Percentiles rank a stretch among this genome's conserved stretches.
Evolutionary conservation across 148 eudicot genomes (phyloP).

Genomic region (Dysphania ambrosioides): DNA sequence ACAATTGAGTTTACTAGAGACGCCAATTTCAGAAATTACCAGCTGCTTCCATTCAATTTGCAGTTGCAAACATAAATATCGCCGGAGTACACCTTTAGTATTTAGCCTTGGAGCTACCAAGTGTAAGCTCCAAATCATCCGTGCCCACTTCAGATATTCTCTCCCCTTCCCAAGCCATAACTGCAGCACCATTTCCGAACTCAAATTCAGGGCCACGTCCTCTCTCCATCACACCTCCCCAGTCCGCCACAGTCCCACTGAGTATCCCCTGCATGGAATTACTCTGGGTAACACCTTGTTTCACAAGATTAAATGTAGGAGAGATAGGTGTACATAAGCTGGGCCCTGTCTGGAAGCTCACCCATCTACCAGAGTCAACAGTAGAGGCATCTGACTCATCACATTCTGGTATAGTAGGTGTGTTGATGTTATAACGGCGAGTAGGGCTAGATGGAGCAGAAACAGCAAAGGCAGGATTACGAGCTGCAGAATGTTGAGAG

Average conservation of each 20-base stretch:
- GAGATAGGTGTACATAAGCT: constrained; percentile 58
- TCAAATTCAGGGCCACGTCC: constrained; percentile 71
- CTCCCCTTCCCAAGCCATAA: constrained; percentile 98
- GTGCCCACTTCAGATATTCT: constrained; percentile 77
- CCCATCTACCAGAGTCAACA: constrained; percentile 75
- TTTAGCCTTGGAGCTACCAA: constrained; percentile 64
- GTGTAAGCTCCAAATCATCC: constrained; percentile 92
- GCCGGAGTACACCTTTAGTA: constrained; percentile 19
- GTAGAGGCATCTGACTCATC: constrained; percentile 88
- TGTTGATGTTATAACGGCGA: constrained; percentile 44
- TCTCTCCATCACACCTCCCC: constrained; percentile 51
- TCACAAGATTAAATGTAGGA: constrained; percentile 87
- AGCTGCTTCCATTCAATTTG: constrained; percentile 13
- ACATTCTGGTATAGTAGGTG: constrained; percentile 88
- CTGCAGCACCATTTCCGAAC: constrained; percentile 69
- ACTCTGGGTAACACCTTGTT: constrained; percentile 50
- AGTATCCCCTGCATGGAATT: constrained; percentile 32
- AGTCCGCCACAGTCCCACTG: constrained; percentile 37
- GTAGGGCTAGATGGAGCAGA: constrained; percentile 90
- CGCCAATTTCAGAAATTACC: constrained; percentile 10
- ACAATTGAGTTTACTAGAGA: constrained; percentile 23
- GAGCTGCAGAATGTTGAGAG: constrained; percentile 40
- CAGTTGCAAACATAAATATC: constrained; percentile 9
- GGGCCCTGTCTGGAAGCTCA: constrained; percentile 58
- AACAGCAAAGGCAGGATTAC: constrained; percentile 54